Evolutionary conservation across 179 eudicot genomes (phyloP), one percentile per base, ranked within the genome.

Genomic region (Corrigiola litoralis): DNA sequence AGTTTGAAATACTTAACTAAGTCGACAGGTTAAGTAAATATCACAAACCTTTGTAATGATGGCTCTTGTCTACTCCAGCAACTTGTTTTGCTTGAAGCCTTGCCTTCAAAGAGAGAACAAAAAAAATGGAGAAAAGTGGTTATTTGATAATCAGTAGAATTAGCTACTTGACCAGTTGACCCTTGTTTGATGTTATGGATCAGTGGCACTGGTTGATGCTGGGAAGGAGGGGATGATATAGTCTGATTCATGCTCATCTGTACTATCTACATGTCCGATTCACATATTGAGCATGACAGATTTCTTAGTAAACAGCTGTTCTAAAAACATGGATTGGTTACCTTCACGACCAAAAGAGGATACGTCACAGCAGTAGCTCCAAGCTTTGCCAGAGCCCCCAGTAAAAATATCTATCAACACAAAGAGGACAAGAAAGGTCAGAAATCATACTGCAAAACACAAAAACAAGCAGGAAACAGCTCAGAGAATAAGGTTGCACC

Each of bases 311-410:
- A 14, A 24, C 31, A 38, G 11, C 2, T 18, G 3, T 32, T 66
- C 38, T 36, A 5, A n/a, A 60, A 10, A 23, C 4, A 27, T 13
- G 16, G 31, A 52, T 29, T 67, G 67, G 67, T 80, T 74, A 79
- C 99, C 98, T 94, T 90, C 41, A 94, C 96, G 31, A 94, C 97
- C 68, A 90, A 73, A 73, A 90, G 85, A 64, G 99, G 99, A 81
- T 94, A 94, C 65, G 99, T 94, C 40, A 86, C 91, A 29, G 90
- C 94, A 45, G 99, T 94, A 49, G 99, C 99, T 74, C 99, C 99
- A 66, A 94, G 97, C 81, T 94, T 94, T 33, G 99, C 99, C 69
- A 94, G 28, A 54, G 99, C 99, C 65, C 96, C 97, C 25, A 94
- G 94, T 72, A 94, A 65, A 84, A 94, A 90, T 46, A 90, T 77